These are phyloP conservation scores for Moesziomyces antarcticus DNA, from an alignment of 1,284 basidiomycete species.

Conservation along the genomic window DNA sequence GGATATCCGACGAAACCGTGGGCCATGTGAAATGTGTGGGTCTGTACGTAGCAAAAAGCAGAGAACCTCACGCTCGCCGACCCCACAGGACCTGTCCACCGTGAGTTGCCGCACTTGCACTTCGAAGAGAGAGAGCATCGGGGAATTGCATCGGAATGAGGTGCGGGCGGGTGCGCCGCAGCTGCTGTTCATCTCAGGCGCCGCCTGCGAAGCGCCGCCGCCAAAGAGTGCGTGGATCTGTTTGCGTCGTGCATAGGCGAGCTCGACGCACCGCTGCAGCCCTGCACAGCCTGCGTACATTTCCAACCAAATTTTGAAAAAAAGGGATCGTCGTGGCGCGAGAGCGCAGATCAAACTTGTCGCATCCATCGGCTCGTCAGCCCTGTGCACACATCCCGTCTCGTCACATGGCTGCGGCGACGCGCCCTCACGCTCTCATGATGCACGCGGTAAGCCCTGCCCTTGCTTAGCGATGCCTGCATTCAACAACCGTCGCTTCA, in stretches of 20 bases:
- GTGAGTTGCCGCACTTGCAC: no score
- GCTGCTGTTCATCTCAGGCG: not conserved
- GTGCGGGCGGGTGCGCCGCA: not conserved
- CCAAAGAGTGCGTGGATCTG: slow-evolving; percentile 2
- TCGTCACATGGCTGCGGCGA: not conserved
- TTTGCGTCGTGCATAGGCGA: slow-evolving; percentile 13
- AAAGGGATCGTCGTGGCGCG: not conserved
- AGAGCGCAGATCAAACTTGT: not conserved
- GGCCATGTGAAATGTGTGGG: slow-evolving; percentile 8
- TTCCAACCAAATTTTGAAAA: not conserved
- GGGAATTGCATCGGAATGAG: no score
- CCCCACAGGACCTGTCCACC: no score
- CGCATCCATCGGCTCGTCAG: not conserved
- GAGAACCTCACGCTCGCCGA: not conserved
- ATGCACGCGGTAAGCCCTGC: not conserved
- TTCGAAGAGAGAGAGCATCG: no score
- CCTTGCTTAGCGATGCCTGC: no score
- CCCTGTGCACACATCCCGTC: not conserved
- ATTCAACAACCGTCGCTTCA: no score
- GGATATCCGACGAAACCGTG: slow-evolving; percentile 3
- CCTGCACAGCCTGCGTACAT: not conserved
- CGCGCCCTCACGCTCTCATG: not conserved
- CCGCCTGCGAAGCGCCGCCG: not conserved
- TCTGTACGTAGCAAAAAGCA: no score
- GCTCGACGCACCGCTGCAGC: not conserved